Evolutionary conservation across 305 asterid species (phyloP), one percentile per base, ranked within the genome.

Genomic region (Fraxinus xanthoxyloides): DNA sequence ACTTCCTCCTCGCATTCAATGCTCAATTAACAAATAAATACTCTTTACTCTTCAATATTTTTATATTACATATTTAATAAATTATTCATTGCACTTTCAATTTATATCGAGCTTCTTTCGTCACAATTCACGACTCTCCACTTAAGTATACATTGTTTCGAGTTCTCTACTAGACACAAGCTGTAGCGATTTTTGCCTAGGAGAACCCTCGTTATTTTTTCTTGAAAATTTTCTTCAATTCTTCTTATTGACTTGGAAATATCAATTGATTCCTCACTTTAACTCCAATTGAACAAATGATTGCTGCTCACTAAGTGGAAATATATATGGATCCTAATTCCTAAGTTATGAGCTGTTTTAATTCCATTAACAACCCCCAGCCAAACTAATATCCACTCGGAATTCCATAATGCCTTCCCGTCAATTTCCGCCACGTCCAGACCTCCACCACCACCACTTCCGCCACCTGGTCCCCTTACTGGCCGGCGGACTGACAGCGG

Each of bases 371-470:
- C 40, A 69, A 81, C 38, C n/a, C n/a, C 77, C 80, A 77, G 10
- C 26, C 46, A 19, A 23, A 3, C 72, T 26, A 12, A 46, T 3
- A 46, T 65, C 2, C 61, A 5, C 51, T 2, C 8, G 56, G 70
- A 86, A 63, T 82, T 82, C 89, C 77, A 69, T 10, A 70, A 93
- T 95, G 98, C 97, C 95, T 87, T 88, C 94, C 72, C 97, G 98
- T 76, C 88, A 77, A 46, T 46, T 90, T 75, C 83, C 90, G 77
- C 87, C 90, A 84, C 82, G 86, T 2, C 74, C 56, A 13, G 72
- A 73, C 78, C 86, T 75, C 72, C 86, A 79, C 34, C 91, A 69
- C 72, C 86, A 79, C 34, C 91, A 69, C 83, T 31, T 78, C 75
- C 75, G 36, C 82, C 85, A 56, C 51, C 84, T 89, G 46, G 75